These are phyloP conservation scores for Eimeria maxima DNA, from an alignment of 169 alveolate species.

Conservation along the genomic window DNA sequence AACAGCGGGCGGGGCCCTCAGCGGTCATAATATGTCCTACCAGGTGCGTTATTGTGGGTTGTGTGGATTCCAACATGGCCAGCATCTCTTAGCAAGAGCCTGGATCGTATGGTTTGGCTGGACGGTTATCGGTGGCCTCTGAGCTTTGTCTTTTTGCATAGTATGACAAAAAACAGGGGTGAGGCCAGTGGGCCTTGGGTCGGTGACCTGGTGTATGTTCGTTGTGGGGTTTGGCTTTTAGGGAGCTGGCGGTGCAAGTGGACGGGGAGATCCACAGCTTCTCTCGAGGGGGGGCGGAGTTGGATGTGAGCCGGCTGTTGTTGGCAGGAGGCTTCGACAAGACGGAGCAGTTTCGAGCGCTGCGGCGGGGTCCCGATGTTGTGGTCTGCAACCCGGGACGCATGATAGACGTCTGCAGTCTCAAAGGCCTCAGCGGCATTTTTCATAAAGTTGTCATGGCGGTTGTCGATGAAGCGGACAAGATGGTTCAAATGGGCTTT, in stretches of 20 bases:
- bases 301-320: slow-evolving; percentile 74
- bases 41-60: slow-evolving; percentile 48
- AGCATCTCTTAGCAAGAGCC: background rate
- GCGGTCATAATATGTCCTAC: slow-evolving; percentile 77
- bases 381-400: slow-evolving; percentile 82
- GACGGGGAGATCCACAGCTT: slow-evolving; percentile 82
- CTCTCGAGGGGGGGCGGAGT: slow-evolving; percentile 66
- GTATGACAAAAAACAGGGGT: background rate
- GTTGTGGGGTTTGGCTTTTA: background rate
- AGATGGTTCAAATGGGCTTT: slow-evolving; percentile 83
- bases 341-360: slow-evolving; percentile 79
- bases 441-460: slow-evolving; percentile 72
- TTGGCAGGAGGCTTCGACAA: slow-evolving; percentile 83
- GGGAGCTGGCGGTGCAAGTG: slow-evolving; percentile 83
- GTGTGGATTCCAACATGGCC: background rate
- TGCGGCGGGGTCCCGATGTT: slow-evolving; percentile 77
- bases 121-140: background rate
- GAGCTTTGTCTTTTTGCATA: background rate
- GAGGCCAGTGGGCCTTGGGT: background rate
- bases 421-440: slow-evolving; percentile 73
- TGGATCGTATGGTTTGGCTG: background rate
- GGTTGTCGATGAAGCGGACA: slow-evolving; percentile 84
- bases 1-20: slow-evolving; percentile 71
- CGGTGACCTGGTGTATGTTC: background rate
- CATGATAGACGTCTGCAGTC: slow-evolving; percentile 77